Evolutionary conservation across 108 stramenopile genomes (phyloP).

Genomic region (Fistulifera solaris): DNA sequence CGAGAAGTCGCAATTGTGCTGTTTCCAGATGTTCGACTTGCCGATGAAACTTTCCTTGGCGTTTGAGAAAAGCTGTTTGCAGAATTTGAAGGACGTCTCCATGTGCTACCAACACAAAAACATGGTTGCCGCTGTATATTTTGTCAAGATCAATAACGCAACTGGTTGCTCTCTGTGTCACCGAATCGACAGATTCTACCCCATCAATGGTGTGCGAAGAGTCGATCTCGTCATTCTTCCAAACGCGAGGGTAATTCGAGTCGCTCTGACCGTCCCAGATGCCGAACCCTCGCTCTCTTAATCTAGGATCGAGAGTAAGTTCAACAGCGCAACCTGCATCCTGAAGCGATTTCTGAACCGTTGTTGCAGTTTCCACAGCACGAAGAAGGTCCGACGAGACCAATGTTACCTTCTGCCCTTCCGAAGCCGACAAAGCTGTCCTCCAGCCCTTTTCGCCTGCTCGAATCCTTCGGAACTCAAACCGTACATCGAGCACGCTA

Average conservation of each 20-base stretch:
- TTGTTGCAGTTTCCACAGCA: constrained; percentile 36
- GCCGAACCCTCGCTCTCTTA: constrained; percentile 85
- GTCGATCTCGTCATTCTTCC: constrained; percentile 61
- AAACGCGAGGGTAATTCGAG: constrained; percentile 63
- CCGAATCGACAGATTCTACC: constrained; percentile 70
- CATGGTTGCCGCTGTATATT: constrained; percentile 5
- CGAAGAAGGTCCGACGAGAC: constrained; percentile 17
- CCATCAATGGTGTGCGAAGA: constrained; percentile 46
- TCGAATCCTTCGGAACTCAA: constrained; percentile 51
- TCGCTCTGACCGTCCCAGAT: constrained; percentile 54
- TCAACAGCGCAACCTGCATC: constrained; percentile 6
- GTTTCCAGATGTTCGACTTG: constrained; percentile 75
- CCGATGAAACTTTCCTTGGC: constrained; percentile 54
- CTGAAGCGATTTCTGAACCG: constrained; percentile 7
- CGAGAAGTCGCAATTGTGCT: constrained; percentile 40
- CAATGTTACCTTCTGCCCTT: constrained; percentile 14
- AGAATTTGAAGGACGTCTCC: constrained; percentile 87
- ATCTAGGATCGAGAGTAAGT: constrained; percentile 39
- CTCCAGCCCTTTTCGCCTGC: constrained; percentile 61
- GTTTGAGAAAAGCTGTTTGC: constrained; percentile 65
- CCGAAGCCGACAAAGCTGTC: constrained; percentile 9
- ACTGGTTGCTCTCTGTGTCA: constrained; percentile 48
- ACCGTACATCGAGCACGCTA: constrained; percentile 60
- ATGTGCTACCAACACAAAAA: constrained; percentile 69
- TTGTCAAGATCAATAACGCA: constrained; percentile 47